Evolutionary conservation across 441 rosid genomes (phyloP), one percentile per base, ranked within the genome.

Genomic region (Adansonia madagascariensis): DNA sequence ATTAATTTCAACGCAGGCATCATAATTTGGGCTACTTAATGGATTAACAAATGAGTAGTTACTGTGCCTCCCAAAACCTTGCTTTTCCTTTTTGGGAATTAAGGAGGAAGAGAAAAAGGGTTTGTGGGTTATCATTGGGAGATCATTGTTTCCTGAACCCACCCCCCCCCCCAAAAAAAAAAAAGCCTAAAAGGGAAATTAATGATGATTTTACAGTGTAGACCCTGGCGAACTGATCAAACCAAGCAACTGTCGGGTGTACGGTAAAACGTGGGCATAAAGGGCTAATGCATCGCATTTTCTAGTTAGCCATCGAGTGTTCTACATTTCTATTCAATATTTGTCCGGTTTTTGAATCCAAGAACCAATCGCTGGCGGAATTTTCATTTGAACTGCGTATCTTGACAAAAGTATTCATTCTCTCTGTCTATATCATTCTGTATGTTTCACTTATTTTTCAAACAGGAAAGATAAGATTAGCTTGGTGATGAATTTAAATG

Each of bases 111-210:
- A 47, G n/a, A 67, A 59, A 65, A 73, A 31, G 20, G 39, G 3
- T 24, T 60, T 64, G 27, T 27, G 4, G 35, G 52, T 31, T 44
- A 80, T 82, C 69, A 82, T 82, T 82, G 82, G 74, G 53, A 78
- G 27, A 82, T 80, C 59, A 74, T 78, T 46, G 46, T 27, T 44
- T 67, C 8, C 53, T 44, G 53, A 44, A 66, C 71, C 10, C 27
- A 0, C 27, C 27, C 27, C 27, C 27, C 27, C 27, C 27, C 27
- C n/a, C n/a, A n/a, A n/a, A n/a, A n/a, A 15, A 39, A 64, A 64
- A 64, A 2, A 8, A 35, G 47, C 31, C 52, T 8, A 66, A 43
- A 24, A 17, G 50, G 55, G 46, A 18, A 44, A 44, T 44, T 67
- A 44, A 59, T 79, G 70, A 41, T 20, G 24, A 6, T 62, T 47